Conservation (phyloP, 2,329 filamentous ascomycete species). For the Neoarthrinium moseri region DNA sequence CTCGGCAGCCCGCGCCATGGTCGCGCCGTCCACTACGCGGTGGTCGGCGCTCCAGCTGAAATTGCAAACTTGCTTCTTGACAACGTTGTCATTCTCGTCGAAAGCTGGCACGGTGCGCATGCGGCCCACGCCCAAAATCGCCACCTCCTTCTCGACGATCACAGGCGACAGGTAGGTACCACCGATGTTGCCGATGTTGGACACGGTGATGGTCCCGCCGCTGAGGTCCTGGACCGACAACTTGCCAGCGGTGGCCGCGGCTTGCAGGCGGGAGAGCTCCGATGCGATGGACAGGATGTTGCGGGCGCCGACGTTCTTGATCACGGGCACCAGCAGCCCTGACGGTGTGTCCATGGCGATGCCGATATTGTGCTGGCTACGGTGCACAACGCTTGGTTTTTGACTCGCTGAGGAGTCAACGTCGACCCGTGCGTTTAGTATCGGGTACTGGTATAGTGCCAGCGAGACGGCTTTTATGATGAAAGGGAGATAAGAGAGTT, state of each 20-base stretch:
- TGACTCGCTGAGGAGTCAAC: constrained; percentile 44
- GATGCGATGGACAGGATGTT: constrained; percentile 76
- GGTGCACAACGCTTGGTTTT: constrained; percentile 75
- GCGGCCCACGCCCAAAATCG: constrained; percentile 85
- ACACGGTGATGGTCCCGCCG: constrained; percentile 91
- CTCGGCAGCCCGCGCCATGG: constrained; percentile 87
- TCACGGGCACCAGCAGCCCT: constrained; percentile 87
- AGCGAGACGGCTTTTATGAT: constrained; percentile 94
- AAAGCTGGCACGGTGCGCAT: constrained; percentile 82
- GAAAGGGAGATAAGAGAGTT: constrained; percentile 89
- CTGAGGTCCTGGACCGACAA: constrained; percentile 72
- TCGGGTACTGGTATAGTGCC: constrained; percentile 75
- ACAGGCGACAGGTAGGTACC: constrained; percentile 90
- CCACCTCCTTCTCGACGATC: constrained; percentile 86
- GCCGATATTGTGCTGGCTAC: constrained; percentile 89
- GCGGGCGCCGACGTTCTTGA: constrained; percentile 76
- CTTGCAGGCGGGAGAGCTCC: constrained; percentile 73
- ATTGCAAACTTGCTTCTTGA: constrained; percentile 78
- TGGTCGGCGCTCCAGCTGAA: constrained; percentile 98
- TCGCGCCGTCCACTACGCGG: constrained; percentile 89
- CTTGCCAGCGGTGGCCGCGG: constrained; percentile 71
- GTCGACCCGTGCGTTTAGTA: constrained; percentile 86
- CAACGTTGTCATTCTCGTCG: constrained; percentile 54
- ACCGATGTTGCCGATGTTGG: constrained; percentile 94
- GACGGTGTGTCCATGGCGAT: constrained; percentile 91